Percentiles rank a stretch among this genome's conserved stretches.
Evolutionary conservation across 176 grass and related monocot species (phyloP).

Genomic region (Otatea glauca): DNA sequence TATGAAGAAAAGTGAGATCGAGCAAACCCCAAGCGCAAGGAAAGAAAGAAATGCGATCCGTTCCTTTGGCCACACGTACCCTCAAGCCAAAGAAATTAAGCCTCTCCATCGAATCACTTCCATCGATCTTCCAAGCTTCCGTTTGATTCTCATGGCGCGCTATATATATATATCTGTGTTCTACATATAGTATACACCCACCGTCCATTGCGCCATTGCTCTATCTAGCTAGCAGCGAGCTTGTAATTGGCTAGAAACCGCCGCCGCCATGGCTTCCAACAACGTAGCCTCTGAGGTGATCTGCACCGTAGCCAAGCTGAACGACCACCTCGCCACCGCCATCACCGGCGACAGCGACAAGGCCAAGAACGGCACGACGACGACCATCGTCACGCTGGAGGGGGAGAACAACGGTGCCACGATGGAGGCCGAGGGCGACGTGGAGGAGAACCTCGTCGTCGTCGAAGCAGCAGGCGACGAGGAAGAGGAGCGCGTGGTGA

Average conservation of each 20-base stretch:
- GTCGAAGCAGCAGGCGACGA: slow-evolving; percentile 35
- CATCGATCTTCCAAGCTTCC: not conserved
- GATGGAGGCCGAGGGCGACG: slow-evolving; percentile 46
- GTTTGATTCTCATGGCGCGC: not conserved
- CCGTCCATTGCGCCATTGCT: not conserved
- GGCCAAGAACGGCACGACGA: not conserved
- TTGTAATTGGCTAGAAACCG: not conserved
- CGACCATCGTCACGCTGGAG: slow-evolving; percentile 61
- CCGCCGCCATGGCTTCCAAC: slow-evolving; percentile 40
- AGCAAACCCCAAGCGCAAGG: not conserved
- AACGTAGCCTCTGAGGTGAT: slow-evolving; percentile 42
- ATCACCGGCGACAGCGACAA: slow-evolving; percentile 9
- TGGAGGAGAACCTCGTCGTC: slow-evolving; percentile 51
- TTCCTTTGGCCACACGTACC: not conserved
- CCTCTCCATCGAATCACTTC: not conserved
- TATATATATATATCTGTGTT: not conserved
- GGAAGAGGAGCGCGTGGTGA: not conserved
- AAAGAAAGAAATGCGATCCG: not conserved
- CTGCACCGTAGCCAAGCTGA: slow-evolving; percentile 59
- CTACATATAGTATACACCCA: slow-evolving; percentile 7
- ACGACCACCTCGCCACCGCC: slow-evolving; percentile 52
- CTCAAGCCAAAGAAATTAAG: not conserved
- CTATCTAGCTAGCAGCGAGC: not conserved
- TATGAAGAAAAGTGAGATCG: too few species aligned
- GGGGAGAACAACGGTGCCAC: slow-evolving; percentile 73